These are phyloP conservation scores for Zygosaccharomyces sapae DNA, from an alignment of 1,139 yeast genomes.

Conservation along the genomic window DNA sequence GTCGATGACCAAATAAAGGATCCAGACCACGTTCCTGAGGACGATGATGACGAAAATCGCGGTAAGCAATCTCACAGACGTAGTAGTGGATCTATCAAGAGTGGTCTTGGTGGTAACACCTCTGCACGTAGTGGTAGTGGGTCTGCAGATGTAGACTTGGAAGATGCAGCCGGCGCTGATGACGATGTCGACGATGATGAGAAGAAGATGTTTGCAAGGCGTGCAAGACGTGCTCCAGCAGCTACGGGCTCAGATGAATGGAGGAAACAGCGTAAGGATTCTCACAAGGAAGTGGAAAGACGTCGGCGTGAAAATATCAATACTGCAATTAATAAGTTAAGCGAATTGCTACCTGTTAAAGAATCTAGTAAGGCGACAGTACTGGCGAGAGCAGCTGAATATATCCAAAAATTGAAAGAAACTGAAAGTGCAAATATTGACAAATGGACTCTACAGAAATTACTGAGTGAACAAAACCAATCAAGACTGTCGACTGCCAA, in stretches of 20 bases:
- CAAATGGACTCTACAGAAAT: slow-evolving; percentile 90
- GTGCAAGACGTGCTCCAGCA: slow-evolving; percentile 38
- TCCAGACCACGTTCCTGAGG: slow-evolving; percentile 17
- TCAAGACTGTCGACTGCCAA: slow-evolving; percentile 72
- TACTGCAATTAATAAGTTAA: slow-evolving; percentile 79
- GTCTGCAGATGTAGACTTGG: slow-evolving; percentile 23
- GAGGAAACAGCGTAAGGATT: slow-evolving; percentile 79
- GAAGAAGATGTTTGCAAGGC: slow-evolving; percentile 26
- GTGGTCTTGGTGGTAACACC: slow-evolving; percentile 10
- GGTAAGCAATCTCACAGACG: slow-evolving; percentile 12
- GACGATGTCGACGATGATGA: slow-evolving; percentile 41
- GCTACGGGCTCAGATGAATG: slow-evolving; percentile 77
- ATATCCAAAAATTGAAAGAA: slow-evolving; percentile 81
- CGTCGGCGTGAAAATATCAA: slow-evolving; percentile 92
- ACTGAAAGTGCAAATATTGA: slow-evolving; percentile 84
- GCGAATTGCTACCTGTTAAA: slow-evolving; percentile 73
- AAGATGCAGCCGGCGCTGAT: slow-evolving; percentile 40
- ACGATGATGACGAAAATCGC: slow-evolving; percentile 19
- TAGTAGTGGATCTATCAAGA: too few species aligned
- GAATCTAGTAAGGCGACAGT: slow-evolving; percentile 92
- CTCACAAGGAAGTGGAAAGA: slow-evolving; percentile 96
- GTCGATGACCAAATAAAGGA: slow-evolving; percentile 20
- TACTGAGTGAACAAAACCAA: slow-evolving; percentile 86
- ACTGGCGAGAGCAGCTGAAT: slow-evolving; percentile 81
- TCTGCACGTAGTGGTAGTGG: slow-evolving; percentile 18